Evolutionary conservation across 2,329 filamentous ascomycete species (phyloP).

Genomic region (Aureobasidium zeae): DNA sequence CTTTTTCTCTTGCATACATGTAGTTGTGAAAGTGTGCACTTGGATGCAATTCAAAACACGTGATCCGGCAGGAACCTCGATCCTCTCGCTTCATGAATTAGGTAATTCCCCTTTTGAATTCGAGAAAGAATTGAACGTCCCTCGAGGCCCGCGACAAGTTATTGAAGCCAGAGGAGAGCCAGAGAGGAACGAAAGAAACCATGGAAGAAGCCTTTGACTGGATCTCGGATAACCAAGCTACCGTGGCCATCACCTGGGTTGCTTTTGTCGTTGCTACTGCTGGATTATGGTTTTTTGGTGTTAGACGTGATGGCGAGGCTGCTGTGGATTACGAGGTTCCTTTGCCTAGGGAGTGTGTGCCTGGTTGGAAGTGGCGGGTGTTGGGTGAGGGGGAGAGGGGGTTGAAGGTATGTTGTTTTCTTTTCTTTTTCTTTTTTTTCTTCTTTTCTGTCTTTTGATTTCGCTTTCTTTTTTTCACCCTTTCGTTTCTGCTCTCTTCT

Average conservation of each 20-base stretch:
- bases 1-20: too few relatives aligned
- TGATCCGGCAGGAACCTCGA: not conserved
- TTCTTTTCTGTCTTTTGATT: not conserved
- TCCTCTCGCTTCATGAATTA: too few relatives aligned
- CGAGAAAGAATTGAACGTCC: too few relatives aligned
- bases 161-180: too few relatives aligned
- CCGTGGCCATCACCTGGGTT: constrained; percentile 4
- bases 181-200: not conserved
- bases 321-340: constrained; percentile 52
- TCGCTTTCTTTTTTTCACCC: not conserved
- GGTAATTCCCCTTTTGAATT: too few relatives aligned
- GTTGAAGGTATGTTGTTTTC: constrained; percentile 42
- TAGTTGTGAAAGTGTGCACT: too few relatives aligned
- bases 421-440: not conserved
- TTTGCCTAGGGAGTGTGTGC: constrained; percentile 50
- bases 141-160: too few relatives aligned
- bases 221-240: constrained; percentile 8
- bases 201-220: constrained; percentile 15
- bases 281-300: not conserved
- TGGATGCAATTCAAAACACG: constrained; percentile 6
- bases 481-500: not conserved
- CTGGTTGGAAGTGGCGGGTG: constrained; percentile 45
- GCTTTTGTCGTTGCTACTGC: constrained; percentile 5
- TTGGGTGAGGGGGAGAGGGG: constrained; percentile 51
- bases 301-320: constrained; percentile 26